Base-by-base conservation (phyloP, 345 rosid genomes). In the Bruguiera gymnorhiza region DNA sequence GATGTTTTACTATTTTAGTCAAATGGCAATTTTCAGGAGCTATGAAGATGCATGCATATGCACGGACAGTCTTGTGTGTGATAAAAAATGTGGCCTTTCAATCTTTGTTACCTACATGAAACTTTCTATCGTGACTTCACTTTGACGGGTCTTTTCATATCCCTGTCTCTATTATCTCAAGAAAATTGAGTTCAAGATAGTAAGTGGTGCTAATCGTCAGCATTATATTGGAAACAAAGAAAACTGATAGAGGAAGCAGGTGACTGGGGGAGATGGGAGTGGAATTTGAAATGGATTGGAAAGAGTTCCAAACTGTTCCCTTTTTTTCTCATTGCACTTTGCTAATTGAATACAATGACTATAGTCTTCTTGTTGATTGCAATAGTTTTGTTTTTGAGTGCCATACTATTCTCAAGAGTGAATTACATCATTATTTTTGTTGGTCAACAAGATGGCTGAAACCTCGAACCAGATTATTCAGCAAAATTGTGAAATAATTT, bases 91-190 rank as follows among this genome's bases (percentile, higher is more conserved):
- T 43, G 50, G 15, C 13, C 18, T 43, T 43, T 43, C 18, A 43
- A 43, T 64, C 56, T 70, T 11, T 15, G 6, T 24, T 73, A 73
- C 71, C 66, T 24, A 60, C 56, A 18, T 69, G 16, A 67, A 67
- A 65, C 68, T 61, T 60, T 39, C 26, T 26, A 11, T 6, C 15
- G n/a, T 61, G 59, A 56, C 21, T 29, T 66, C 62, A 32, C 18
- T 56, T 67, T 62, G 60, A 62, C 62, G 62, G 7, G 19, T 29
- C 65, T 16, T 32, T 9, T 39, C 3, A 56, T 6, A 10, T 23
- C 16, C 27, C 51, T 37, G 67, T 75, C 67, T 53, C 52, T 6
- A 18, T 65, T 68, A 31, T 43, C 8, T 20, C 31, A 6, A 50
- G 36, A 43, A 54, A 55, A 23, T 13, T 55, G 27, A 21, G 23